Evolutionary conservation across 2,329 filamentous ascomycete species (phyloP).

Genomic region (Ciborinia camelliae): DNA sequence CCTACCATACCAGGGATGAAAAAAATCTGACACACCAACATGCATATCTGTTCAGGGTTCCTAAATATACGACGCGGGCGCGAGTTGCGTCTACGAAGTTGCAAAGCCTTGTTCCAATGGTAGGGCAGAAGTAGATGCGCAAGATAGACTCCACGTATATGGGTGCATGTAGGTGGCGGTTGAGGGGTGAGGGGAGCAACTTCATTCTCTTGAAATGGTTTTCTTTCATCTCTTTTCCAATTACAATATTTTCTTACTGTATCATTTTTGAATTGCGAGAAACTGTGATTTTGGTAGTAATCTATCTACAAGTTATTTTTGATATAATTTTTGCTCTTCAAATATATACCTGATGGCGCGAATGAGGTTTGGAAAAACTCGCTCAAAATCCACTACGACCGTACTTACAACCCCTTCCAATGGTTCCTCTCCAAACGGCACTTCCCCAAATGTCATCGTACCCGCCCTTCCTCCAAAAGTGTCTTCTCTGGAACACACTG

Average conservation of each 20-base stretch:
- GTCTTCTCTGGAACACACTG: neutral
- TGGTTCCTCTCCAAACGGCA: neutral
- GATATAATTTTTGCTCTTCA: neutral
- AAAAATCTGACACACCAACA: neutral
- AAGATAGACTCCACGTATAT: neutral
- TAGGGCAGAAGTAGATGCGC: conserved; percentile 1
- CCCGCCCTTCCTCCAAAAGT: neutral
- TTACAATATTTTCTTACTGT: neutral
- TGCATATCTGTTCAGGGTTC: neutral
- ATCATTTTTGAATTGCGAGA: neutral
- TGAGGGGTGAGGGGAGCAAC: neutral
- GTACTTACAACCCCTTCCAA: neutral
- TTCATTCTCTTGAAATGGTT: neutral
- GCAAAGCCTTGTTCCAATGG: conserved; percentile 7
- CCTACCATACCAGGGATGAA: neutral
- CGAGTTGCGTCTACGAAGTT: neutral
- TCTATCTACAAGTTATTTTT: neutral
- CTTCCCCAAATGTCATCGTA: neutral
- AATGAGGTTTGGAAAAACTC: neutral
- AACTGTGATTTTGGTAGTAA: neutral
- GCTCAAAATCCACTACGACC: neutral
- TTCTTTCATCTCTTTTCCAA: neutral
- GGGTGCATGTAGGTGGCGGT: neutral
- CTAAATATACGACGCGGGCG: neutral
- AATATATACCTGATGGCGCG: neutral